phyloP scores from a whole-genome alignment of 1,139 yeast genomes.

The Meyerozyma guilliermondii region DNA sequence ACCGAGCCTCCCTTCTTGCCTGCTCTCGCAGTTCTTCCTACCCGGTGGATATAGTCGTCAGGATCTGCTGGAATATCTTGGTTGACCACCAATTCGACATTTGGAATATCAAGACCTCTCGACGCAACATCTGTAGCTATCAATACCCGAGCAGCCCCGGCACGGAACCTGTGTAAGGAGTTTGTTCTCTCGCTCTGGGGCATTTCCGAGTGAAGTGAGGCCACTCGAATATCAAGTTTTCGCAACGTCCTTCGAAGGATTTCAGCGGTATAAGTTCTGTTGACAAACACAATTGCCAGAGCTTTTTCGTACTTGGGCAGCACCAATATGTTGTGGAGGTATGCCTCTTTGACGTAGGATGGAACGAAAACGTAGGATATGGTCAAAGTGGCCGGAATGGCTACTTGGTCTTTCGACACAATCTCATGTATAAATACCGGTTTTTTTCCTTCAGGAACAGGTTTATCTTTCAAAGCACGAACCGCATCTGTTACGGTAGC shows the following conservation, averaged over 20 bases:
- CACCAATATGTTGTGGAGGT: slow-evolving; percentile 63
- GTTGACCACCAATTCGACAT: slow-evolving; percentile 82
- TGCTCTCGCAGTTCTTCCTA: slow-evolving; percentile 99
- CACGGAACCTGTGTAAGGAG: slow-evolving; percentile 86
- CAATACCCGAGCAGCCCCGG: slow-evolving; percentile 86
- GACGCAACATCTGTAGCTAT: slow-evolving; percentile 97
- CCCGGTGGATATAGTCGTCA: slow-evolving; percentile 93
- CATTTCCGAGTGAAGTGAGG: slow-evolving; percentile 93
- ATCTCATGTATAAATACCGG: slow-evolving; percentile 79
- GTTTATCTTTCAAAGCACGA: slow-evolving; percentile 67
- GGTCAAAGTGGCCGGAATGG: slow-evolving; percentile 70
- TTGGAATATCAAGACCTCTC: slow-evolving; percentile 95
- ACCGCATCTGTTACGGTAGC: slow-evolving; percentile 97
- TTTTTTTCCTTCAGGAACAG: slow-evolving; percentile 54
- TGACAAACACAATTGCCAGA: slow-evolving; percentile 83
- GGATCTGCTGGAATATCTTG: slow-evolving; percentile 95
- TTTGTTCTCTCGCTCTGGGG: slow-evolving; percentile 88
- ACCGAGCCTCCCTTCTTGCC: slow-evolving; percentile 60
- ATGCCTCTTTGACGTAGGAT: slow-evolving; percentile 86
- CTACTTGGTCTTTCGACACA: slow-evolving; percentile 64
- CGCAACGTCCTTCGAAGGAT: slow-evolving; percentile 70
- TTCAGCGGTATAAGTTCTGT: slow-evolving; percentile 88
- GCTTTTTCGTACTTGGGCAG: slow-evolving; percentile 58
- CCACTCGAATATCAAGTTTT: slow-evolving; percentile 69
- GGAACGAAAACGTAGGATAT: slow-evolving; percentile 61